Conservation (phyloP, 2,329 filamentous ascomycete genomes). For the Rugonectria rugulosa region DNA sequence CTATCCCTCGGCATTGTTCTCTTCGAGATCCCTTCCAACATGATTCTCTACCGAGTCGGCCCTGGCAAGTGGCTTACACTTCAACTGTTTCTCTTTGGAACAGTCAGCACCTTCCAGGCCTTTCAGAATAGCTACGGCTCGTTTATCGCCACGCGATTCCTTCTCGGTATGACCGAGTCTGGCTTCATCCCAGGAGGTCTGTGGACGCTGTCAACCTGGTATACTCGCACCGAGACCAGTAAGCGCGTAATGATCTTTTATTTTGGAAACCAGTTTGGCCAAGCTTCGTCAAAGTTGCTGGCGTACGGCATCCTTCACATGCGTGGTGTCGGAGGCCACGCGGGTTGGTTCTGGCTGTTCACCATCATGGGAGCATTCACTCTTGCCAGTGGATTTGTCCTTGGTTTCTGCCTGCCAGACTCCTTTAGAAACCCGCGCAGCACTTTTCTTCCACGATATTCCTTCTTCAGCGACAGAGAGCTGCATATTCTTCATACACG, state of each 20-base stretch:
- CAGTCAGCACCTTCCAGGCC: constrained; percentile 62
- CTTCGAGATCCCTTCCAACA: constrained; percentile 49
- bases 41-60: constrained; percentile 44
- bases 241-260: constrained; percentile 63
- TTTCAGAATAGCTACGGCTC: constrained; percentile 56
- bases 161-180: constrained; percentile 61
- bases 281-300: constrained; percentile 47
- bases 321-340: constrained; percentile 53
- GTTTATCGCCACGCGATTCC: constrained; percentile 58
- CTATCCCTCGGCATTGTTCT: constrained; percentile 59
- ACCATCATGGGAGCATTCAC: constrained; percentile 61
- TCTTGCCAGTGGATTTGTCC: constrained; percentile 50
- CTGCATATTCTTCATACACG: constrained; percentile 52
- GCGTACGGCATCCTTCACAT: constrained; percentile 59
- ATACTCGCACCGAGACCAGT: constrained; percentile 59
- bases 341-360: constrained; percentile 67
- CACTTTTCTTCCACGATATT: constrained; percentile 47
- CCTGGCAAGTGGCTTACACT: constrained; percentile 62
- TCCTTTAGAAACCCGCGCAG: constrained; percentile 52
- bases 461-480: constrained; percentile 49
- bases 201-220: constrained; percentile 63
- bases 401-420: constrained; percentile 54
- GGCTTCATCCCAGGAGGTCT: constrained; percentile 63
- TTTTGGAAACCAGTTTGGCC: constrained; percentile 62
- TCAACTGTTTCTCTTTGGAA: constrained; percentile 61